These are phyloP conservation scores for Epithemia pelagica DNA, from an alignment of 108 stramenopile species.

Conservation along the genomic window DNA sequence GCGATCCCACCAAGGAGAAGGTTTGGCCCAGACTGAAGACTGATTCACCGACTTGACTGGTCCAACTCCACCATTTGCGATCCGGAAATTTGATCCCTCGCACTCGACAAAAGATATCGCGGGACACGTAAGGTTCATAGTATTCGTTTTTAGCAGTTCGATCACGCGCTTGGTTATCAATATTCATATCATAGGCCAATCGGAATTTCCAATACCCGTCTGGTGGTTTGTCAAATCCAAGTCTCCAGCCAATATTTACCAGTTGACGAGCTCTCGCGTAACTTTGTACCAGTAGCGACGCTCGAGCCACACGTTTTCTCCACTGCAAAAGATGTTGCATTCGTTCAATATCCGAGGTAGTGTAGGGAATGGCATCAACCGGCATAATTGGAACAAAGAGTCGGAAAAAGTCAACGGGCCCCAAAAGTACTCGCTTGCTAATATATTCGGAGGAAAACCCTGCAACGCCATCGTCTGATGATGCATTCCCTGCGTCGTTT, in stretches of 20 bases:
- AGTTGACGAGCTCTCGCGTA: constrained; percentile 42
- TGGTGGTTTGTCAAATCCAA: constrained; percentile 10
- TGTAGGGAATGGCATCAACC: constrained; percentile 25
- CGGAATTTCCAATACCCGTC: constrained; percentile 21
- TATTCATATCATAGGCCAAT: constrained; percentile 60
- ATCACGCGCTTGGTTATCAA: constrained; percentile 52
- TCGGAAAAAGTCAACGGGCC: constrained; percentile 60
- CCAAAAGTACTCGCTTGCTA: constrained; percentile 36
- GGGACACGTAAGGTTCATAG: constrained; percentile 63
- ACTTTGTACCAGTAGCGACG: constrained; percentile 47
- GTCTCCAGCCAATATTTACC: constrained; percentile 53
- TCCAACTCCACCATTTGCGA: constrained; percentile 1
- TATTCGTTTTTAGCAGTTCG: constrained; percentile 39
- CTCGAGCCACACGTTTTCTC: constrained; percentile 50
- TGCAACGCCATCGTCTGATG: constrained; percentile 1
- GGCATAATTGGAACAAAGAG: constrained; percentile 52
- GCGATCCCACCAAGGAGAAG: constrained; percentile 48
- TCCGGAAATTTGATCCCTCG: background rate
- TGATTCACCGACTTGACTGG: background rate
- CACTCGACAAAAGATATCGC: constrained; percentile 41
- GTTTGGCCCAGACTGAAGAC: constrained; percentile 44
- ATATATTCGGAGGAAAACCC: constrained; percentile 24
- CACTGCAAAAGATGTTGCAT: constrained; percentile 40
- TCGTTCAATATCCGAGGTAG: constrained; percentile 30
- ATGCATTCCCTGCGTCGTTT: background rate